Conservation (phyloP, 495 filamentous ascomycete species). For the Penicillium dipodomyicola region DNA sequence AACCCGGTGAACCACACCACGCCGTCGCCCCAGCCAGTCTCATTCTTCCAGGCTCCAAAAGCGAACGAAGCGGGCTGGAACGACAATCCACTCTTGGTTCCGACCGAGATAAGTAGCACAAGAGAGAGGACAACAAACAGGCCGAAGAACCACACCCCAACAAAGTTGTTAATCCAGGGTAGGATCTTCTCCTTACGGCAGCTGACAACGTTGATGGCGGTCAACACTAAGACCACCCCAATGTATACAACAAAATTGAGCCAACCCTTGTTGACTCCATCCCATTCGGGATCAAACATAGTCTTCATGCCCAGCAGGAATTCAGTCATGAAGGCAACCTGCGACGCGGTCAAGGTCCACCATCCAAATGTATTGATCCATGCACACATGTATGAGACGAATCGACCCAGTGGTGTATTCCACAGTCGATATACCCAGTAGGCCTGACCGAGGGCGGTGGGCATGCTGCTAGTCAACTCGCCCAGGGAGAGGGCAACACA, state of each 20-base stretch:
- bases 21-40: constrained; percentile 62
- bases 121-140: constrained; percentile 46
- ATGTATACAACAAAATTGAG: constrained; percentile 47
- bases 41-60: constrained; percentile 57
- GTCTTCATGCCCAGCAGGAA: constrained; percentile 49
- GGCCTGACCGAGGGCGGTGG: constrained; percentile 47
- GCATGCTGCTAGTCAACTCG: constrained; percentile 50
- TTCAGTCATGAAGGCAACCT: constrained; percentile 50
- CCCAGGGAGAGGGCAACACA: constrained; percentile 49
- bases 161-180: constrained; percentile 49
- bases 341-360: constrained; percentile 50
- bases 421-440: constrained; percentile 49
- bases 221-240: constrained; percentile 38
- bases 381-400: constrained; percentile 48
- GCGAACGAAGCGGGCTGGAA: constrained; percentile 51
- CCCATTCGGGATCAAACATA: constrained; percentile 44
- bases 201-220: constrained; percentile 43
- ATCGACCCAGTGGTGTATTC: constrained; percentile 38
- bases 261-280: constrained; percentile 40
- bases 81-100: constrained; percentile 32
- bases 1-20: constrained; percentile 63
- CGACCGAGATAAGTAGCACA: constrained; percentile 45
- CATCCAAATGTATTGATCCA: constrained; percentile 53
- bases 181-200: constrained; percentile 46
- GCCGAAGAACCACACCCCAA: constrained; percentile 46